A percentile compares a stretch with the other conserved stretches of the same genome.
Conservation (phyloP, 2,329 filamentous ascomycete species). For the Byssothecium circinans region DNA sequence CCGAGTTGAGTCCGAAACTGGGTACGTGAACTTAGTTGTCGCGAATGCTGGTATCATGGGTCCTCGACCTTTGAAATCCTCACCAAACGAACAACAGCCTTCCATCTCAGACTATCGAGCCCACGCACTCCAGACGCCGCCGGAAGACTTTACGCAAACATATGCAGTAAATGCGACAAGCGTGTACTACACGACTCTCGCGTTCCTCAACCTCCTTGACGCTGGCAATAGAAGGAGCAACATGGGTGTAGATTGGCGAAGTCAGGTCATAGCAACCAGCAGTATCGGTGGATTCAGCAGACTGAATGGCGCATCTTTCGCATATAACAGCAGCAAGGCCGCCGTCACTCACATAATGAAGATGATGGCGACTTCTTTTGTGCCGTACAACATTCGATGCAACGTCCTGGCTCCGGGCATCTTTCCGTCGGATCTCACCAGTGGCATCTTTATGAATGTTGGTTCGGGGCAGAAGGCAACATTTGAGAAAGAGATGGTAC, state of each 20-base stretch:
- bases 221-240: conserved; percentile 38
- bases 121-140: conserved; percentile 21
- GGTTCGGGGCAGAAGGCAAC: not conserved
- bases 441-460: conserved; percentile 10
- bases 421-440: conserved; percentile 23
- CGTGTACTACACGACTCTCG: conserved; percentile 46
- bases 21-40: conserved; percentile 25
- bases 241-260: conserved; percentile 11
- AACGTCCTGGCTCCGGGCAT: conserved; percentile 55
- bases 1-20: conserved; percentile 11
- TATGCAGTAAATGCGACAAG: conserved; percentile 47
- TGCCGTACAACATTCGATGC: conserved; percentile 48
- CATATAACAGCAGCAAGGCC: conserved; percentile 47
- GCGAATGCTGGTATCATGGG: conserved; percentile 30
- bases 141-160: conserved; percentile 34
- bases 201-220: conserved; percentile 48
- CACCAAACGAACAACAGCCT: conserved; percentile 9
- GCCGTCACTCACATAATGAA: conserved; percentile 54
- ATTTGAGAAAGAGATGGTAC: conserved; percentile 32
- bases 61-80: conserved; percentile 17
- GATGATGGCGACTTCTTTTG: conserved; percentile 49
- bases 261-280: conserved; percentile 25
- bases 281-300: conserved; percentile 23
- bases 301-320: conserved; percentile 16
- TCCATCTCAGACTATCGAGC: conserved; percentile 19